Evolutionary conservation across 163 green algal species (phyloP).

Genomic region (Volvox carteri): DNA sequence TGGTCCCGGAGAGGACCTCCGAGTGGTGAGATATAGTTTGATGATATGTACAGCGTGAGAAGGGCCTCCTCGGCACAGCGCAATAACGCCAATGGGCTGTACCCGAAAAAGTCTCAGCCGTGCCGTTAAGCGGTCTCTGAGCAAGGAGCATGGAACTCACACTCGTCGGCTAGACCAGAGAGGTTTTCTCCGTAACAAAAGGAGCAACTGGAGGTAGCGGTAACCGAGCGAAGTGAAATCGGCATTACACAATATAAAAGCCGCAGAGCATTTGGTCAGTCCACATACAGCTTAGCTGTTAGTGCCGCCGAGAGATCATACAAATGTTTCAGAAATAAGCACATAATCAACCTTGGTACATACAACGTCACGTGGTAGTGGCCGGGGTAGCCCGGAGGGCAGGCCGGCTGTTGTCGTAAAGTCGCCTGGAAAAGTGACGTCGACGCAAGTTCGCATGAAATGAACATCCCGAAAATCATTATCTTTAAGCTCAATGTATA

Average conservation of each 20-base stretch:
- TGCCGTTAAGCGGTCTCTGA: background rate
- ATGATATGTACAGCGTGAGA: background rate
- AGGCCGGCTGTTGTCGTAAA: background rate
- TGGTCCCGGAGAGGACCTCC: background rate
- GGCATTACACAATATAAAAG: background rate
- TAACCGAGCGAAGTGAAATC: background rate
- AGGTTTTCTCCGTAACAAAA: background rate
- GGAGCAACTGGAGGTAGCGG: background rate
- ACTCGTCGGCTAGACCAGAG: background rate
- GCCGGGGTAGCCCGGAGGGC: too few species aligned
- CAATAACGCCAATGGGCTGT: conserved; percentile 16
- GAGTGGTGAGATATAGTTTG: background rate
- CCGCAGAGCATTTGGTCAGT: background rate
- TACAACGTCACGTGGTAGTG: background rate
- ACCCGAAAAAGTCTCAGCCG: background rate
- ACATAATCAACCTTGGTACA: background rate
- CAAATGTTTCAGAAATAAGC: background rate
- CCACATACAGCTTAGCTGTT: background rate
- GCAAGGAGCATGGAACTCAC: background rate
- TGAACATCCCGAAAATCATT: too few species aligned
- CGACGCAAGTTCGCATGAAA: too few species aligned
- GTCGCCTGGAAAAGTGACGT: background rate
- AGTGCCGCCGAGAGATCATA: background rate
- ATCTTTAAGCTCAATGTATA: too few species aligned
- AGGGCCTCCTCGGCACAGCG: background rate